Base-by-base conservation (phyloP, 2,329 filamentous ascomycete species). In the Rachicladosporium sp. region DNA sequence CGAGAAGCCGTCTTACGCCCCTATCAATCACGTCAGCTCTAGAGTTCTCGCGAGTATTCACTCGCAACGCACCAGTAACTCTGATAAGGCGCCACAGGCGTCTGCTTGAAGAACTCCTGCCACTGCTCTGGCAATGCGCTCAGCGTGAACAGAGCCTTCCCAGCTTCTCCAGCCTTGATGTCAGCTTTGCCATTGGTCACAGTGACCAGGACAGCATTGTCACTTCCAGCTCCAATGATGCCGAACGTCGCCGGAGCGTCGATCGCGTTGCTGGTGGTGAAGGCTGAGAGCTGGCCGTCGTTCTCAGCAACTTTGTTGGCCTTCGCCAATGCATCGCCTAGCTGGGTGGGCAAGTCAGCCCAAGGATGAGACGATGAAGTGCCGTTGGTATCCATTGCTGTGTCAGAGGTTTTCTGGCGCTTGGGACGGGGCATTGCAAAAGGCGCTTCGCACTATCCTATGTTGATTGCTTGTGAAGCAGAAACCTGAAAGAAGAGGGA, bases 111-210 rank as follows among this genome's bases (percentile, higher is more conserved):
- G 50, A 65, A 64, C 35, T 64, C 54, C 46, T 65, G 58, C 65
- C 65, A 68, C 52, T 68, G 63, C 43, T 67, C 61, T 3, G 64
- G 62, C 2, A 62, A 50, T 8, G 64, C 64, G 12, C 56, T 59
- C 3, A 68, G 56, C 0, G 53, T 57, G 46, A 67, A 68, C 1
- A 57, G 33, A 21, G 50, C 50, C 5, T 50, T 41, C 9, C 49
- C 44, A 4, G 51, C 38, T 3, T 35, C 47, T 4, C 56, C 55
- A 29, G 45, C 42, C 9, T 37, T 27, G 37, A 57, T 46, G 3
- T 53, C 41, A 10, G 47, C 45, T 31, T 53, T 53, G 30, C 51
- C 53, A 31, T 57, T 54, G 10, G 41, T 45, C 9, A 58, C 53
- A 4, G 50, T 55, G 4, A 53, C 43, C n/a, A 57, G 37, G 13